Evolutionary conservation across 2,329 filamentous ascomycete genomes (phyloP), one percentile per base, ranked within the genome.

Genomic region (Claviceps paspali): DNA sequence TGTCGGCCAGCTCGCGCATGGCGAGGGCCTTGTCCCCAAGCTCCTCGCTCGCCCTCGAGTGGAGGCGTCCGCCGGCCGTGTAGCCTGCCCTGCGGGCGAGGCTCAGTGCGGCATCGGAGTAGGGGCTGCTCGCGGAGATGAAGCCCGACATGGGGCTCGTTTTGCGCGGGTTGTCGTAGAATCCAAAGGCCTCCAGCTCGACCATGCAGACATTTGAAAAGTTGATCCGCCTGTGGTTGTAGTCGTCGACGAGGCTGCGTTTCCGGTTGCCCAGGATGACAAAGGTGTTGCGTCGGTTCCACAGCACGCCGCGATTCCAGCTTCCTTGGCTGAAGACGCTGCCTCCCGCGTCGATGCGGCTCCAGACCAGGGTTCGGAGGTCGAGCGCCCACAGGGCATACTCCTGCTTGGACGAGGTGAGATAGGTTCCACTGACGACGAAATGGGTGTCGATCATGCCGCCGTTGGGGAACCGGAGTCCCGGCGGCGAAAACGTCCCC

Each of bases 121-220:
- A 80, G 19, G 64, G 84, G 62, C 59, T 80, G 59, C 86, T 94
- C 18, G 84, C 79, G 1, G 87, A 95, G 39, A 80, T 68, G 55
- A 91, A 95, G 8, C 78, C 81, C 1, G 86, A 92, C 48, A 84
- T 76, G 1, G 88, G 82, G 4, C 74, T 66, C 1, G 70, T 75
- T 53, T 79, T 82, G 45, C 87, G 76, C 9, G 91, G 87, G 54
- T 96, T 98, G 53, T 96, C 88, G 55, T 95, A 96, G 30, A 98
- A 77, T 1, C 91, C 91, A 62, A 96, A 98, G 0, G 91, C 87
- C 54, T 98, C 91, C 9, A 98, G 67, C 57, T 98, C 91, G 7
- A 98, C 88, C 69, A 96, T 82, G 56, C 91, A 96, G 21, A 96
- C 77, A 52, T 98, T 92, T 8, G 82, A 83, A 55, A 96, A 98